Percentiles rank a stretch among this genome's conserved stretches.
phyloP scores from a whole-genome alignment of 148 eudicot genomes.

The Linanthus parryae region DNA sequence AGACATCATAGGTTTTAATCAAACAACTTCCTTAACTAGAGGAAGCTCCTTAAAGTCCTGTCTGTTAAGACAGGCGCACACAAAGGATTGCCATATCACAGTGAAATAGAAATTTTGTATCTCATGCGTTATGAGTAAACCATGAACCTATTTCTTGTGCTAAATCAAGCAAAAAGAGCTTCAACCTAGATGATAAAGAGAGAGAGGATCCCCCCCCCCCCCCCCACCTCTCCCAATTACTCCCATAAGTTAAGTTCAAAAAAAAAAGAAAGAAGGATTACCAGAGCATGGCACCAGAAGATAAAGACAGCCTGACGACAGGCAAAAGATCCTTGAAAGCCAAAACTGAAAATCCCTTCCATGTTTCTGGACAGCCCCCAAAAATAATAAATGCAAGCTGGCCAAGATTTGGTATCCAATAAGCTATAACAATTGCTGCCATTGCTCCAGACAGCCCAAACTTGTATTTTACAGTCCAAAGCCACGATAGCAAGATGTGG shows the following conservation, averaged over 20 bases:
- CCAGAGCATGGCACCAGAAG: slow-evolving; percentile 69
- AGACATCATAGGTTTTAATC: background rate
- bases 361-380: slow-evolving; percentile 54
- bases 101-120: no score
- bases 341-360: slow-evolving; percentile 51
- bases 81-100: no score
- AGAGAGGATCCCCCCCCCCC: no score
- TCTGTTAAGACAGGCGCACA: no score
- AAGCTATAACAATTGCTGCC: slow-evolving; percentile 37
- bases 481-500: slow-evolving; percentile 54
- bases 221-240: no score
- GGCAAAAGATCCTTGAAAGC: slow-evolving; percentile 50
- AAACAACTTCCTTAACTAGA: no score
- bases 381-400: slow-evolving; percentile 46
- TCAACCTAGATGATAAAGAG: no score
- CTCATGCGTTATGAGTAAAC: no score
- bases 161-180: no score
- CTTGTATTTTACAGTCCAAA: slow-evolving; percentile 27
- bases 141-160: no score
- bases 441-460: slow-evolving; percentile 50
- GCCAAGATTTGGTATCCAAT: slow-evolving; percentile 36
- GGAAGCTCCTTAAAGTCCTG: no score
- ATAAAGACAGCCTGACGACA: slow-evolving; percentile 43
- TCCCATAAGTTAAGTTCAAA: no score
- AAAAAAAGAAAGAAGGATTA: background rate